phyloP scores from a whole-genome alignment of 805 yeast genomes.

The Lipomyces yamadae region DNA sequence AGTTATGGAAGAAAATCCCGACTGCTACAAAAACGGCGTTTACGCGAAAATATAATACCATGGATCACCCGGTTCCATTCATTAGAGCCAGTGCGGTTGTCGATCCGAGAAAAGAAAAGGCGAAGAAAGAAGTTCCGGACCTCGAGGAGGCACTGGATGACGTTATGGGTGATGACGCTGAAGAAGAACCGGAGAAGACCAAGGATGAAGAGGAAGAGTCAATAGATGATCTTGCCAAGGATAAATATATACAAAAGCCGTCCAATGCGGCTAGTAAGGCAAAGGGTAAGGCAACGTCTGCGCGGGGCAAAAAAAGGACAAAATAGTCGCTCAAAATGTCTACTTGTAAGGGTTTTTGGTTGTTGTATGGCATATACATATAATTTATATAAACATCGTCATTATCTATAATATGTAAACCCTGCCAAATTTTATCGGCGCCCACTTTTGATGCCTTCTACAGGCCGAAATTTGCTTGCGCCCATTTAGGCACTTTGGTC shows the following conservation, averaged over 20 bases:
- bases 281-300: conserved; percentile 36
- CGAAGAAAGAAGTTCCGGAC: conserved; percentile 56
- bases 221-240: conserved; percentile 54
- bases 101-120: conserved; percentile 46
- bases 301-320: conserved; percentile 27
- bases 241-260: conserved; percentile 61
- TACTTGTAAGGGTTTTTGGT: not conserved
- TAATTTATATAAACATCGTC: not conserved
- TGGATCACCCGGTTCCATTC: conserved; percentile 82
- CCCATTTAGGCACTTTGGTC: conserved; percentile 86
- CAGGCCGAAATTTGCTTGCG: conserved; percentile 44
- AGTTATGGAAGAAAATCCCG: conserved; percentile 64
- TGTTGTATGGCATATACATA: not conserved
- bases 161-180: conserved; percentile 59
- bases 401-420: not conserved
- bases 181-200: conserved; percentile 51
- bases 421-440: not conserved
- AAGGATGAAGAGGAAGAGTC: conserved; percentile 51
- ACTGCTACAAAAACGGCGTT: conserved; percentile 82
- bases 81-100: conserved; percentile 55
- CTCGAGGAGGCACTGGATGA: conserved; percentile 60
- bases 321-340: not conserved
- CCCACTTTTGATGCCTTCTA: not conserved
- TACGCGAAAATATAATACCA: conserved; percentile 79
- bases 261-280: conserved; percentile 47